These are phyloP conservation scores for Diplodia seriata DNA, from an alignment of 2,329 filamentous ascomycete species.

Conservation along the genomic window DNA sequence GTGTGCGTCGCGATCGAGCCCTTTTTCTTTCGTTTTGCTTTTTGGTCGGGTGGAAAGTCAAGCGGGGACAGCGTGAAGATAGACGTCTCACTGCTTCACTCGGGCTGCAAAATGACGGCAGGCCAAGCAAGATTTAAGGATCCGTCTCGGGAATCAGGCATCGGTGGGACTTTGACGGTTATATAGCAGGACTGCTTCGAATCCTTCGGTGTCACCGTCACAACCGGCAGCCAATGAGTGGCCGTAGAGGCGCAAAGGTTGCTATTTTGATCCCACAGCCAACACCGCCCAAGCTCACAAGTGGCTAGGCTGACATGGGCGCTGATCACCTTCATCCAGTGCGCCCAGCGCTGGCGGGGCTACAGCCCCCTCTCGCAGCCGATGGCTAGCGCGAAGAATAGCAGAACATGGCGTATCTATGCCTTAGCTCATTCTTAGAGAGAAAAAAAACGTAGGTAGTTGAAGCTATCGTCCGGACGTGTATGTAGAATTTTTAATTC, in stretches of 20 bases:
- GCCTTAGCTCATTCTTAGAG: too few relatives aligned
- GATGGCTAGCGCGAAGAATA: too few relatives aligned
- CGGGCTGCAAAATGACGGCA: constrained; percentile 15
- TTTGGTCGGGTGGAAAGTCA: neutral
- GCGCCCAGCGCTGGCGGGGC: constrained; percentile 3
- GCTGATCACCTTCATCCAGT: neutral
- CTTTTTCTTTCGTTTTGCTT: neutral
- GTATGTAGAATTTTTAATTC: too few relatives aligned
- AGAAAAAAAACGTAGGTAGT: too few relatives aligned
- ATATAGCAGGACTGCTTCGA: constrained; percentile 1
- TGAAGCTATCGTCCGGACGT: too few relatives aligned
- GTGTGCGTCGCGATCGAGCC: neutral
- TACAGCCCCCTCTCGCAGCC: too few relatives aligned
- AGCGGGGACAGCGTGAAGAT: neutral
- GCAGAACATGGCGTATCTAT: too few relatives aligned
- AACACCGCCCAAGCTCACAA: neutral
- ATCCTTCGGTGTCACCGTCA: constrained; percentile 1
- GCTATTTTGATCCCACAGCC: constrained; percentile 9
- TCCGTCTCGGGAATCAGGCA: constrained; percentile 6
- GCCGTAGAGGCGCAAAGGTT: neutral
- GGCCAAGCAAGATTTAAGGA: neutral
- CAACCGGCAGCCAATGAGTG: neutral
- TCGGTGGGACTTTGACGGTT: neutral
- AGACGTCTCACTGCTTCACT: neutral
- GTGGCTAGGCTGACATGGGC: neutral